Percentiles rank a stretch among this genome's conserved stretches.
These are phyloP conservation scores for Sisymbrium irio DNA, from an alignment of 345 rosid genomes.

Conservation along the genomic window DNA sequence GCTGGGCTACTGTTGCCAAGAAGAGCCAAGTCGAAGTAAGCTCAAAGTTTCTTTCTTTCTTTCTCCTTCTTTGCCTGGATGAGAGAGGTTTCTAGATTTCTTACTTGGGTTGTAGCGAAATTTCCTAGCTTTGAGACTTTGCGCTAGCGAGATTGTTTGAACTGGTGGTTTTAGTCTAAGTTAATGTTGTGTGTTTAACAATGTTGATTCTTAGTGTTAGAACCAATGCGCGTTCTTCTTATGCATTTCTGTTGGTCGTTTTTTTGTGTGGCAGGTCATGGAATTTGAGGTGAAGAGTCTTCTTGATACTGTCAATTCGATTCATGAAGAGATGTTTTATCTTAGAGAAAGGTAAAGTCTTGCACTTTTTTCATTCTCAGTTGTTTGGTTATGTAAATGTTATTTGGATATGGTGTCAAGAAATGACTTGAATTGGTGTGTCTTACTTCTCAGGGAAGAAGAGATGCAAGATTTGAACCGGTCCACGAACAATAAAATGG, in stretches of 20 bases:
- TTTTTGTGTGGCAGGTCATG: conserved; percentile 31
- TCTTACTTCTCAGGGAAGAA: conserved; percentile 65
- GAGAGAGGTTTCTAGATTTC: neutral
- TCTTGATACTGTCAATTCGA: conserved; percentile 32
- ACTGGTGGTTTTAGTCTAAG: neutral
- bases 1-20: conserved; percentile 86
- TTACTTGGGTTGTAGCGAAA: neutral
- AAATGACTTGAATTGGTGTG: neutral
- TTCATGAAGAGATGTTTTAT: conserved; percentile 39
- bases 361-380: neutral
- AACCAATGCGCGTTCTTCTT: neutral
- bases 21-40: conserved; percentile 80
- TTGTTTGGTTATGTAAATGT: neutral
- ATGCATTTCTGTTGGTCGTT: neutral
- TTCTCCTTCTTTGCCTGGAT: neutral
- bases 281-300: conserved; percentile 36
- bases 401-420: neutral
- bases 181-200: neutral
- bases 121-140: neutral
- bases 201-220: neutral
- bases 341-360: conserved; percentile 36
- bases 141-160: neutral
- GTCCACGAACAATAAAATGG: conserved; percentile 75
- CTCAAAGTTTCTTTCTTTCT: neutral
- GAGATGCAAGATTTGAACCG: conserved; percentile 86